Evolutionary conservation across 208 protist genomes (phyloP).

Genomic region (Trichomonas gallinae): DNA sequence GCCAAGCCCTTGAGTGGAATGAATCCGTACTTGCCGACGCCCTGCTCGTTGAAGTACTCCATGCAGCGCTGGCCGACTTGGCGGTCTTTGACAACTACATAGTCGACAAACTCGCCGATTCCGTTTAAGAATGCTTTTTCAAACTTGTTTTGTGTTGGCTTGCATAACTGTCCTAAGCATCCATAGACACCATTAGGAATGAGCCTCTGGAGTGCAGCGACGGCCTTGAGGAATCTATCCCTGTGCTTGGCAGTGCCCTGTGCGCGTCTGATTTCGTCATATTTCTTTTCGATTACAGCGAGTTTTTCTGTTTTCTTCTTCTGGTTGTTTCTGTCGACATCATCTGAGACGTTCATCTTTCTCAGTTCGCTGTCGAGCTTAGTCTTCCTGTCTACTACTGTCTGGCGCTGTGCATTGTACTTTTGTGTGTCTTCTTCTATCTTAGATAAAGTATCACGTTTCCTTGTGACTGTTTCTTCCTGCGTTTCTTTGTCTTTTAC

Average conservation of each 20-base stretch:
- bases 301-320: not conserved
- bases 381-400: no score
- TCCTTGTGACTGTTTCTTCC: not conserved
- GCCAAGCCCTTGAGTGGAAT: constrained; percentile 34
- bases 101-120: constrained; percentile 33
- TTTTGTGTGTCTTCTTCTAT: not conserved
- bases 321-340: not conserved
- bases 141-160: constrained; percentile 19
- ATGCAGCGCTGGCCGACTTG: constrained; percentile 35
- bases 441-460: not conserved
- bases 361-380: not conserved
- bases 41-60: constrained; percentile 35
- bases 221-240: not conserved
- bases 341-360: not conserved
- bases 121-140: constrained; percentile 33
- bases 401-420: not conserved
- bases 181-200: constrained; percentile 31
- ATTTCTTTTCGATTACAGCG: not conserved
- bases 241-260: not conserved
- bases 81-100: constrained; percentile 40
- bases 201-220: not conserved
- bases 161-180: constrained; percentile 23
- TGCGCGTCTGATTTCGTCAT: not conserved
- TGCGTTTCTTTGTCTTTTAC: not conserved
- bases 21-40: constrained; percentile 28